Base-by-base conservation (phyloP, 495 filamentous ascomycete genomes). In the Staphylotrichum longicolle region DNA sequence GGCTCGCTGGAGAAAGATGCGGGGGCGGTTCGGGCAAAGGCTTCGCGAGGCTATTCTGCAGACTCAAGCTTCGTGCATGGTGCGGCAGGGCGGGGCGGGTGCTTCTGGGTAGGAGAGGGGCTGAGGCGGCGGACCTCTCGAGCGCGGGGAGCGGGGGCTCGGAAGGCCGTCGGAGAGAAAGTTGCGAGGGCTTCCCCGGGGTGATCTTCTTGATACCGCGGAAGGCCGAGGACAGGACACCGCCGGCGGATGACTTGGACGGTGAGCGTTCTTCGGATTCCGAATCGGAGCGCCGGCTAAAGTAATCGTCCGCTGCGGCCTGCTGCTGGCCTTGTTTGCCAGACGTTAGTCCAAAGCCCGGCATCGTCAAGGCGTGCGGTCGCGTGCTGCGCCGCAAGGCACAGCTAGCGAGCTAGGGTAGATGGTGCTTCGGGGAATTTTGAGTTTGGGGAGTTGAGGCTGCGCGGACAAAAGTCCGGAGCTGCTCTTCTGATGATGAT, bases 21-120 rank as follows among this genome's bases (percentile, higher is more conserved):
- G 76, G 75, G 15, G 79, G 78, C 20, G 76, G 75, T 60, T 80
- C 78, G 50, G 80, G 80, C 46, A 82, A 66, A 40, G 80, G 80
- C 66, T 84, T 83, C 53, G 77, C 75, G 56, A 78, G 76, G 67
- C 76, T 81, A 55, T 79, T 71, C 51, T 81, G 76, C 30, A 80
- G 69, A 58, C 79, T 84, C 68, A 78, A 52, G 61, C 74, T 79
- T 35, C 77, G 71, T 45, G 67, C 80, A 84, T 83, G 80, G 58
- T 78, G 74, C 27, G 60, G 14, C 55, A 61, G 59, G 35, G 63
- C 63, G 40, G 61, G 66, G n/a, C 27, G 50, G 9, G 62, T 47
- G 33, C 67, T 58, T 52, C 59, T 65, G 41, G 58, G 20, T 5
- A 59, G 57, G 45, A 71, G 61, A 20, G 72, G 70, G 20, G 72